Evolutionary conservation across 257 asterid species (phyloP), one percentile per base, ranked within the genome.

Genomic region (Primulina huaijiensis): DNA sequence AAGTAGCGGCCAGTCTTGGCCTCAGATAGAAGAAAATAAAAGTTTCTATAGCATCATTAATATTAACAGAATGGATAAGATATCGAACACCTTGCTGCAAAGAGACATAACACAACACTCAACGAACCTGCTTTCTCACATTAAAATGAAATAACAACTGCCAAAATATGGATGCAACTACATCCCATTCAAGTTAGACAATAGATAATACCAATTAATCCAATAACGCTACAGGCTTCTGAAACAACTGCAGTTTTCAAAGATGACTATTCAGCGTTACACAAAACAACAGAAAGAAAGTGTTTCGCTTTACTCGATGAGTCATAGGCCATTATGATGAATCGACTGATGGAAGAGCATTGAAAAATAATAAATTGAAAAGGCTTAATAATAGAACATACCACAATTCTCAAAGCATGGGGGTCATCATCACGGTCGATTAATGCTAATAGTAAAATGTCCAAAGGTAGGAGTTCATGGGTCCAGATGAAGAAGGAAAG

Each of bases 371-470:
- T 17, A 70, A 14, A 65, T 65, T 56, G 43, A 81, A 64, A 40
- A 71, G 62, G 76, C 33, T 31, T 43, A 31, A 75, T 50, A 67
- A 46, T 33, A 73, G 6, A 67, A 66, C 92, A 33, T 87, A 93
- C 99, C 95, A 87, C 99, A 67, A 93, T 86, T 67, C 89, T 90
- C 76, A 93, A 79, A 76, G 96, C 93, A 77, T 93, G 86, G 35
- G 97, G 95, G 85, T 90, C 97, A 78, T 93, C 97, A 80, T 93
- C 99, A 34, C 97, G 92, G 75, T 93, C 99, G 70, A 81, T 85
- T 81, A 93, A 92, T 65, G 99, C 96, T 75, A 93, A 85, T 14
- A 93, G 82, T 73, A 93, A 78, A 77, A 93, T 90, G 84, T 93
- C 99, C 79, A 85, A 69, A 58, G 99, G 99, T 71, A 93, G 81